These are phyloP conservation scores for Magnaporthales sp. DNA, from an alignment of 2,329 filamentous ascomycete genomes.

Conservation along the genomic window DNA sequence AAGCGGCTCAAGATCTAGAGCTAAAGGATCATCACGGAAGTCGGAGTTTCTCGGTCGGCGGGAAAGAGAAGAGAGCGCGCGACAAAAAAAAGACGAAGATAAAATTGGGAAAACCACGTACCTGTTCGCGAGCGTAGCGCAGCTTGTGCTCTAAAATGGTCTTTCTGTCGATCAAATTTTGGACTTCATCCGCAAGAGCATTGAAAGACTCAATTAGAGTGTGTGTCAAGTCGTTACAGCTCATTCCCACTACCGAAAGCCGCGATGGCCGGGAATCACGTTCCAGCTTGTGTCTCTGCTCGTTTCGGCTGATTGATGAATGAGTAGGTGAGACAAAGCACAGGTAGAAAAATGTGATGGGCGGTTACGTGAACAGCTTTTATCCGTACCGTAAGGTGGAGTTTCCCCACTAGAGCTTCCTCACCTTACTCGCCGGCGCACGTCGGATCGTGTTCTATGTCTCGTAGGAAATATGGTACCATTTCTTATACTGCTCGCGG, in stretches of 20 bases:
- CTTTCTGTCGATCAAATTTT: slow-evolving; percentile 53
- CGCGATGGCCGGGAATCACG: background rate
- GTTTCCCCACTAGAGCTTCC: background rate
- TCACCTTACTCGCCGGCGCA: background rate
- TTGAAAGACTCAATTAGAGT: slow-evolving; percentile 57
- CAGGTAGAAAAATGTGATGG: background rate
- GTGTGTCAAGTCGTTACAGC: slow-evolving; percentile 36
- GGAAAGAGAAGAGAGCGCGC: background rate
- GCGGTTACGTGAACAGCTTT: background rate
- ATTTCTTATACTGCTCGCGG: background rate
- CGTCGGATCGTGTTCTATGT: background rate
- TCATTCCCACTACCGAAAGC: slow-evolving; percentile 26
- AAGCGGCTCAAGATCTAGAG: slow-evolving; percentile 75
- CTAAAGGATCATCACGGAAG: slow-evolving; percentile 49
- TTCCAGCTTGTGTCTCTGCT: background rate
- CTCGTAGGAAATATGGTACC: too few species aligned
- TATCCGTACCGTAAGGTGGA: background rate
- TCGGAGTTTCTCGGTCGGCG: background rate
- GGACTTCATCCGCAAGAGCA: slow-evolving; percentile 55
- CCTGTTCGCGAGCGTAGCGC: slow-evolving; percentile 58
- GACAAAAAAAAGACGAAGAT: slow-evolving; percentile 4
- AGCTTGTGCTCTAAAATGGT: slow-evolving; percentile 59
- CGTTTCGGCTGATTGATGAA: background rate
- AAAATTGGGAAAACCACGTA: slow-evolving; percentile 27
- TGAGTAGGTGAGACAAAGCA: background rate